Evolutionary conservation across 768 basidiomycete genomes (phyloP), one percentile per base, ranked within the genome.

Genomic region (Lenzites betulinus): DNA sequence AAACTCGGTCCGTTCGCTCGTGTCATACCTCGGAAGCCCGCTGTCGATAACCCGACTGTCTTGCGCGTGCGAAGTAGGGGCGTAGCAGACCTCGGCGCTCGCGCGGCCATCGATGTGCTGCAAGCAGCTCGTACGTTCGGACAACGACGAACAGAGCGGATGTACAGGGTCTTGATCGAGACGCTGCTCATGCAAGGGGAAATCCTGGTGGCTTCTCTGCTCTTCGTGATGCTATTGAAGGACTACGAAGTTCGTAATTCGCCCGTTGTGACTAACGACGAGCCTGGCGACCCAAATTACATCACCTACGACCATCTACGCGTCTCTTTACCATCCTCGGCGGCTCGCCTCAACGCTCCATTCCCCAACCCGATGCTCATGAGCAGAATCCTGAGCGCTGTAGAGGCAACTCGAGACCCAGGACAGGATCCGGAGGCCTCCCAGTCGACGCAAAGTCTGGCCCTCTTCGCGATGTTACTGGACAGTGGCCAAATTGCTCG

Each of bases 121-220:
- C 66, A 74, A 43, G 71, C 76, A 3, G 87, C 88, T 0, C 79
- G 83, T n/a, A 71, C 77, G 42, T 79, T 81, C 44, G 78, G 83
- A 28, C 83, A 83, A 51, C 75, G 79, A 30, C 81, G 86, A 44
- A 83, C 84, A 1, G 73, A 81, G n/a, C 74, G 76, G 30, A 84
- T 90, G 78, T 90, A 85, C 67, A 79, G 80, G 52, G 76, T 78
- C 1, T 72, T 91, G 50, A 77, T 92, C 63, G 76, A 81, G 3
- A 79, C 86, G 9, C 89, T 87, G 57, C 75, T 93, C 20, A 70
- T 91, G 39, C 90, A 93, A 51, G 89, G 90, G 25, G 92, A 93
- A 69, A 85, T 93, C 50, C 79, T 93, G 41, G 78, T 89, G n/a
- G 90, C 83, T 0, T 86, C 88, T 1, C 73, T 92, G 26, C 74